These are phyloP conservation scores for Saccharomycopsis sp. DNA, from an alignment of 805 yeast species.

Conservation along the genomic window DNA sequence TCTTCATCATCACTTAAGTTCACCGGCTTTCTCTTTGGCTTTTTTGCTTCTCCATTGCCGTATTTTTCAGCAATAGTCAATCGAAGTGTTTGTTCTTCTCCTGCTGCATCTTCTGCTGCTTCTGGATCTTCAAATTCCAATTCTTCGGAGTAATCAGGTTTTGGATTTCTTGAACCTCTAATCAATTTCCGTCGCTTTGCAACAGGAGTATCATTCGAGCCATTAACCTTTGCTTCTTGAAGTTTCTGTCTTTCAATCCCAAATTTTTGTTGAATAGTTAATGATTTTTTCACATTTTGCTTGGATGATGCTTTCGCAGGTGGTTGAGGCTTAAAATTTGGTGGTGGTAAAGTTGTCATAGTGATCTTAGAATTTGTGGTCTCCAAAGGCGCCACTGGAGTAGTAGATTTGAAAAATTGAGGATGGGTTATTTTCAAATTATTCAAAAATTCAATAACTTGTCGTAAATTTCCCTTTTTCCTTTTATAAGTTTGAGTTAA, in stretches of 20 bases:
- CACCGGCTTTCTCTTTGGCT: slow-evolving; percentile 3
- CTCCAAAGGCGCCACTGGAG: background rate
- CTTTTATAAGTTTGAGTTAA: slow-evolving; percentile 29
- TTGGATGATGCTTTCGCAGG: slow-evolving; percentile 4
- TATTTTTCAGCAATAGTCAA: slow-evolving; percentile 4
- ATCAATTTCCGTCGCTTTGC: slow-evolving; percentile 34
- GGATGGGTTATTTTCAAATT: slow-evolving; percentile 24
- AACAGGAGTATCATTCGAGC: slow-evolving; percentile 12
- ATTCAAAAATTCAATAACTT: slow-evolving; percentile 27
- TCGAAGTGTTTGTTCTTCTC: slow-evolving; percentile 21
- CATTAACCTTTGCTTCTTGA: too few relatives aligned
- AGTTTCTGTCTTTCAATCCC: slow-evolving; percentile 13
- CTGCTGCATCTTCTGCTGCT: slow-evolving; percentile 24
- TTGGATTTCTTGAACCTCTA: slow-evolving; percentile 30
- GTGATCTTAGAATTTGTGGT: background rate
- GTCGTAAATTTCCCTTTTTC: slow-evolving; percentile 28
- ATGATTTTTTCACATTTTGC: slow-evolving; percentile 9
- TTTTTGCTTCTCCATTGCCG: slow-evolving; percentile 1
- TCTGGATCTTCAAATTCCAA: slow-evolving; percentile 24
- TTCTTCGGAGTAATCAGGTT: slow-evolving; percentile 30
- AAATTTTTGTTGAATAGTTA: slow-evolving; percentile 19
- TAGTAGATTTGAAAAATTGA: slow-evolving; percentile 10
- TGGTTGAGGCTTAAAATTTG: background rate
- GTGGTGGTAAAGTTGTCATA: too few relatives aligned
- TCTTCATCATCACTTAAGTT: slow-evolving; percentile 31